Percentiles rank a stretch among this genome's conserved stretches.
Evolutionary conservation across 139 green algal species (phyloP).

Genomic region (Desmodesmus armatus): DNA sequence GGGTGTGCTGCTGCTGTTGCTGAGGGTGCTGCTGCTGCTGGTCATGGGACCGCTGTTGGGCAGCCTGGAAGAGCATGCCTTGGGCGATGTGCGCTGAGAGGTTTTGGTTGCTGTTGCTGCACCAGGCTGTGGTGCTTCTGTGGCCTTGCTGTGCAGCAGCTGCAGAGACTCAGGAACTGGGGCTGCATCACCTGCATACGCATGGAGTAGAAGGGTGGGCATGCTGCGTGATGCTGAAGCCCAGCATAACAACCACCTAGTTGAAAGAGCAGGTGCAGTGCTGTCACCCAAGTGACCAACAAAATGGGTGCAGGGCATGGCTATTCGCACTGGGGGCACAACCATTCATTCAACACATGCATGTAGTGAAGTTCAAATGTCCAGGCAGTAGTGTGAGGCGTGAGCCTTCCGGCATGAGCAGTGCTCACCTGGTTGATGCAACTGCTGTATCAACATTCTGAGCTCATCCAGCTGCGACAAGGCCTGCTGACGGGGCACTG

Average conservation of each 20-base stretch:
- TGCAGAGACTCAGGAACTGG: conserved; percentile 21
- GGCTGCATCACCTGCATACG: not conserved
- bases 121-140: not conserved
- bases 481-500: not conserved
- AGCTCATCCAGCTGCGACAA: conserved; percentile 43
- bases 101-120: not conserved
- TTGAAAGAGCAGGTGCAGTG: no score
- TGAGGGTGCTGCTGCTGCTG: conserved; percentile 33
- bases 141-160: conserved; percentile 24
- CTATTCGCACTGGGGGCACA: not conserved
- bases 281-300: no score
- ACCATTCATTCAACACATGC: not conserved
- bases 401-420: not conserved
- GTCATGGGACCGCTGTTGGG: not conserved
- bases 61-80: not conserved
- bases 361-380: not conserved
- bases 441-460: conserved; percentile 1
- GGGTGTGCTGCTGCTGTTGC: conserved; percentile 12
- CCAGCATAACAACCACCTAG: not conserved
- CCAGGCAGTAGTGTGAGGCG: not conserved
- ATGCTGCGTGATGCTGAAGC: not conserved
- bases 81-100: conserved; percentile 29
- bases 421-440: not conserved
- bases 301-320: not conserved
- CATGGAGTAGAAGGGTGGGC: no score